Evolutionary conservation across 306 rosid genomes (phyloP).

Genomic region (Quercus robur): DNA sequence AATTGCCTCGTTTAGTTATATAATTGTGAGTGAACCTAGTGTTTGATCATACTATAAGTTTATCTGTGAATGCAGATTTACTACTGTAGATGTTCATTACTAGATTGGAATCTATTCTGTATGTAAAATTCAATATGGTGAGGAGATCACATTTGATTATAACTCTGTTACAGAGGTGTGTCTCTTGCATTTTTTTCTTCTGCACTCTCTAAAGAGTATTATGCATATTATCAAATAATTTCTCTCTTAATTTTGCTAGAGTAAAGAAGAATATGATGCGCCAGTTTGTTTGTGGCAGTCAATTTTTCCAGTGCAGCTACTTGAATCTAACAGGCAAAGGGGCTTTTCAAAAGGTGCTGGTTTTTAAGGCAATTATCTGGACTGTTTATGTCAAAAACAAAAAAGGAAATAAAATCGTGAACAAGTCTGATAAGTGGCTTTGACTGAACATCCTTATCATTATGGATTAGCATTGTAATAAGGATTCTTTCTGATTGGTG

Average conservation of each 20-base stretch:
- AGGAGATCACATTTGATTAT: constrained; percentile 93
- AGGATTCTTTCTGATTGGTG: neutral
- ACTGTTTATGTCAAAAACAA: neutral
- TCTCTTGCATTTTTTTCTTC: constrained; percentile 9
- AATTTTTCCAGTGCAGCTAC: constrained; percentile 94
- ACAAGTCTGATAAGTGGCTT: neutral
- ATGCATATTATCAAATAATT: constrained; percentile 14
- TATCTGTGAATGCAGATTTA: constrained; percentile 57
- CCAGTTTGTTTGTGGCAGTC: constrained; percentile 97
- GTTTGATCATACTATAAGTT: neutral
- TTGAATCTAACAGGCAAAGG: constrained; percentile 94
- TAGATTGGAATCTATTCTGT: constrained; percentile 91
- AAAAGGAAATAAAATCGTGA: neutral
- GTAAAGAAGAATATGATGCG: constrained; percentile 97
- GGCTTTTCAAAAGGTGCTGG: constrained; percentile 71
- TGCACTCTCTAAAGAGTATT: neutral
- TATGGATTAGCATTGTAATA: neutral
- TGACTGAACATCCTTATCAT: constrained; percentile 6
- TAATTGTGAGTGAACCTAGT: neutral
- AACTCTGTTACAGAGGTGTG: constrained; percentile 98
- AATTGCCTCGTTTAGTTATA: neutral
- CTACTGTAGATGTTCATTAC: constrained; percentile 88
- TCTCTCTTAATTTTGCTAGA: constrained; percentile 40
- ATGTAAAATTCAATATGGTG: constrained; percentile 70
- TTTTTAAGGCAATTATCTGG: neutral